Evolutionary conservation across 352 stramenopile genomes (phyloP).

Genomic region (Pseudoperonospora humuli): DNA sequence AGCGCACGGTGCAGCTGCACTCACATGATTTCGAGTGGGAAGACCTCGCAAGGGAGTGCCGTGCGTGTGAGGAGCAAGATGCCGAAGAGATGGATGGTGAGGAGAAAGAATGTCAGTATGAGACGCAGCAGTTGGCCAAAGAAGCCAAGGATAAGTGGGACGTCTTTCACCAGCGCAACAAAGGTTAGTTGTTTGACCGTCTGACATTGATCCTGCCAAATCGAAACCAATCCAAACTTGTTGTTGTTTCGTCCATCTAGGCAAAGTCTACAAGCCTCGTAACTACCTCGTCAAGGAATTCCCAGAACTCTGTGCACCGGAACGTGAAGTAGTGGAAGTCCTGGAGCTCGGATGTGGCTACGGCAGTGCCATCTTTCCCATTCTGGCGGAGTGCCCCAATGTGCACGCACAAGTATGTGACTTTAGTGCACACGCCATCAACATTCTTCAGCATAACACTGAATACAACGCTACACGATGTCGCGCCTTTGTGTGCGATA

Average conservation of each 20-base stretch:
- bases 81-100: conserved; percentile 3
- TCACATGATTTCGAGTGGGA: conserved; percentile 76
- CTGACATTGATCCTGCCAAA: background rate
- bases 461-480: conserved; percentile 43
- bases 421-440: conserved; percentile 75
- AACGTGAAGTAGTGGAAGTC: conserved; percentile 33
- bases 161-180: conserved; percentile 68
- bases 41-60: conserved; percentile 48
- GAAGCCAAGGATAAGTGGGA: conserved; percentile 69
- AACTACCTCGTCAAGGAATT: conserved; percentile 82
- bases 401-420: conserved; percentile 71
- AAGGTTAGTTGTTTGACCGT: conserved; percentile 28
- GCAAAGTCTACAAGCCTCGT: conserved; percentile 74
- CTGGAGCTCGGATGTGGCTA: conserved; percentile 84
- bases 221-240: conserved; percentile 5
- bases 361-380: conserved; percentile 81
- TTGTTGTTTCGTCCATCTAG: conserved; percentile 14
- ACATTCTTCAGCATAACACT: conserved; percentile 49
- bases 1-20: conserved; percentile 48
- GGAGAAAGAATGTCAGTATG: background rate
- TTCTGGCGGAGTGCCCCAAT: conserved; percentile 55
- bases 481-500: conserved; percentile 66
- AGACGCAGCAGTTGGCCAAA: conserved; percentile 29
- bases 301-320: conserved; percentile 43
- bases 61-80: conserved; percentile 7